A percentile compares a stretch with the other conserved stretches of the same genome.
phyloP scores from a whole-genome alignment of 352 stramenopile species.

The Phytophthora kernoviae region DNA sequence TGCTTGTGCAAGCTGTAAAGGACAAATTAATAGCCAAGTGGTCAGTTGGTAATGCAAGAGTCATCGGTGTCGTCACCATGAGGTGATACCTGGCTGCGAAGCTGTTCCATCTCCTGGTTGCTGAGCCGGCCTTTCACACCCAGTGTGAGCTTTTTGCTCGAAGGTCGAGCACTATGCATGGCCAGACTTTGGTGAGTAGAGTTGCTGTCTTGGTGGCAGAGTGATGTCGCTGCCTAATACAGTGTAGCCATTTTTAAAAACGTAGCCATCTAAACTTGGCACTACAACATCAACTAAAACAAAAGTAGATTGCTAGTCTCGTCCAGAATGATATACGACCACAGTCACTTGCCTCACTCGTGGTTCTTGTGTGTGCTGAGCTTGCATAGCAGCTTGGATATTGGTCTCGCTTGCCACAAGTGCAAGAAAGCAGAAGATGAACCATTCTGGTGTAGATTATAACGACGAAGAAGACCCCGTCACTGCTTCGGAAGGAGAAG shows the following conservation, averaged over 20 bases:
- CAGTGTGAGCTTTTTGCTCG: constrained; percentile 24
- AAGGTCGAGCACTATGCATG: constrained; percentile 12
- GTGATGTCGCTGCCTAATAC: neutral
- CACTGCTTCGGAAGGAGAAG: constrained; percentile 7
- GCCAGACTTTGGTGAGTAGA: neutral
- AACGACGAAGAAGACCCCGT: constrained; percentile 12
- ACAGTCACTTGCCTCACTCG: neutral
- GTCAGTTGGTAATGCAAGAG: neutral
- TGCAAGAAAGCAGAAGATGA: constrained; percentile 13
- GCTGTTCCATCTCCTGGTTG: constrained; percentile 75
- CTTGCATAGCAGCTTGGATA: neutral
- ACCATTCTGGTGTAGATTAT: constrained; percentile 1
- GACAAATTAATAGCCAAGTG: neutral
- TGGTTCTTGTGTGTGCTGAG: neutral
- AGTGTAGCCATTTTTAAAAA: constrained; percentile 1
- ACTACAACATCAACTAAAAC: constrained; percentile 26
- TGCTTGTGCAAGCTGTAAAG: constrained; percentile 53
- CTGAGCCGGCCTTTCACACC: constrained; percentile 58
- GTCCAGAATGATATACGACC: constrained; percentile 15
- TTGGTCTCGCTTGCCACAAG: neutral
- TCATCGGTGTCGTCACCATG: neutral
- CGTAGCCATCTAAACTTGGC: constrained; percentile 32
- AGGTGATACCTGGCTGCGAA: constrained; percentile 33
- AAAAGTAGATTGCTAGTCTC: constrained; percentile 8
- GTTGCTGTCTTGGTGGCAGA: neutral